Percentiles rank a stretch among this genome's conserved stretches.
Conservation (phyloP, 768 basidiomycete species). For the Pleurotus ostreatus region DNA sequence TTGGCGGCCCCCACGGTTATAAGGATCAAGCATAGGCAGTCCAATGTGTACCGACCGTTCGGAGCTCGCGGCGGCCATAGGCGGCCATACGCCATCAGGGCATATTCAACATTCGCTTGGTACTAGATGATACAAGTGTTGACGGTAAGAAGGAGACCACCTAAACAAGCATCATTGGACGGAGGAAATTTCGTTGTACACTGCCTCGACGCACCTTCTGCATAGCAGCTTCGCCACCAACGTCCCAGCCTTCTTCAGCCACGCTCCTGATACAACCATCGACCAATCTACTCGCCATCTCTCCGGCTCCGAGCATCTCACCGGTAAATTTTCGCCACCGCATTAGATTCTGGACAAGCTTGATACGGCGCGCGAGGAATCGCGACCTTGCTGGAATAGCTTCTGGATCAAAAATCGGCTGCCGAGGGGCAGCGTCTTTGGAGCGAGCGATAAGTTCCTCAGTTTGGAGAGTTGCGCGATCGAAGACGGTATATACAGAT, state of each 20-base stretch:
- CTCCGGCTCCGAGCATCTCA: slow-evolving; percentile 52
- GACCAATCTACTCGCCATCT: slow-evolving; percentile 52
- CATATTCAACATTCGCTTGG: slow-evolving; percentile 20
- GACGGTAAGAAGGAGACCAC: slow-evolving; percentile 31
- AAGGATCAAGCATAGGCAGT: too few relatives aligned
- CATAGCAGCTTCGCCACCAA: slow-evolving; percentile 69
- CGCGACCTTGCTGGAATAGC: slow-evolving; percentile 68
- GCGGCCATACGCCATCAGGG: not conserved
- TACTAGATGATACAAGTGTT: slow-evolving; percentile 24
- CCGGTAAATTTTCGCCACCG: slow-evolving; percentile 74
- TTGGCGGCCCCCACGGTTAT: too few relatives aligned
- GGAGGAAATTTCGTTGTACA: slow-evolving; percentile 9
- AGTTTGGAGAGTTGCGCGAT: slow-evolving; percentile 48
- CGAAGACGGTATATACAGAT: slow-evolving; percentile 47
- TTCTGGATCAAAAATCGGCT: slow-evolving; percentile 68
- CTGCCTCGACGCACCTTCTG: slow-evolving; percentile 42
- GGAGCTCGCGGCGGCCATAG: not conserved
- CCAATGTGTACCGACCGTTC: too few relatives aligned
- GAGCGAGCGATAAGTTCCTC: slow-evolving; percentile 49
- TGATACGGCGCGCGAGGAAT: slow-evolving; percentile 61
- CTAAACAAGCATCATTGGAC: slow-evolving; percentile 23
- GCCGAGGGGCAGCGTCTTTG: slow-evolving; percentile 25
- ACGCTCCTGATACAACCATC: slow-evolving; percentile 58
- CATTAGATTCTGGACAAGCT: slow-evolving; percentile 70
- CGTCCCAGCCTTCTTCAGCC: slow-evolving; percentile 80